Percentiles rank a stretch among this genome's conserved stretches.
Evolutionary conservation across 179 eudicot species (phyloP).

Genomic region (Gypsophila paniculata): DNA sequence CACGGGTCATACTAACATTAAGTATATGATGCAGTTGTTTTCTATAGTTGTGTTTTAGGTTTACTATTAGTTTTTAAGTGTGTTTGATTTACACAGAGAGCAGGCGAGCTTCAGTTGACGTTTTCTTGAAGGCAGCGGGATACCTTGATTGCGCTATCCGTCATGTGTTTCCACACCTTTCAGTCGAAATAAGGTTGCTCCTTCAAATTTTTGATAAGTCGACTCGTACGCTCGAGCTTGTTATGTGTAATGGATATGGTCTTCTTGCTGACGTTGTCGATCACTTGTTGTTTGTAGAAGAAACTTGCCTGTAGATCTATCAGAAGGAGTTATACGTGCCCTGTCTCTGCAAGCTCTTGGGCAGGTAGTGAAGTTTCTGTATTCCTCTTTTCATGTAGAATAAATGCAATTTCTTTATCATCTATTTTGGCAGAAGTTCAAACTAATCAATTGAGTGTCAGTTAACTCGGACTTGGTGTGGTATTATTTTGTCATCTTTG

Average conservation of each 20-base stretch:
- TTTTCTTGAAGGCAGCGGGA: conserved; percentile 93
- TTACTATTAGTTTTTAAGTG: background rate
- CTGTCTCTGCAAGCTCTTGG: conserved; percentile 91
- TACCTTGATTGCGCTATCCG: conserved; percentile 94
- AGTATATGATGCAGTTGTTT: background rate
- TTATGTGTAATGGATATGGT: conserved; percentile 11
- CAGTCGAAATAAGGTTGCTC: conserved; percentile 68
- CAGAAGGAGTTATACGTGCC: conserved; percentile 93
- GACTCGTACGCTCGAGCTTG: conserved; percentile 6
- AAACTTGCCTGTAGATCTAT: conserved; percentile 87
- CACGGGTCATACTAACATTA: no score
- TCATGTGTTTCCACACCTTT: conserved; percentile 77
- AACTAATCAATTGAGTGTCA: background rate
- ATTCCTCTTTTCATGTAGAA: conserved; percentile 8
- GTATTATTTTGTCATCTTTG: background rate
- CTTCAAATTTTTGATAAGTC: background rate
- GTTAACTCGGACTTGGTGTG: background rate
- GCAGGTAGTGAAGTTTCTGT: conserved; percentile 51
- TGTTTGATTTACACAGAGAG: conserved; percentile 49
- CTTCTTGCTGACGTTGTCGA: conserved; percentile 18
- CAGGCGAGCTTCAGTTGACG: conserved; percentile 79
- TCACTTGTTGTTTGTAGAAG: conserved; percentile 50
- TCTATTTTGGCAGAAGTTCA: conserved; percentile 1
- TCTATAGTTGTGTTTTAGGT: background rate
- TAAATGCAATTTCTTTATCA: conserved; percentile 6